These are phyloP conservation scores for Globisporangium camurandrum DNA, from an alignment of 352 stramenopile species.

Conservation along the genomic window DNA sequence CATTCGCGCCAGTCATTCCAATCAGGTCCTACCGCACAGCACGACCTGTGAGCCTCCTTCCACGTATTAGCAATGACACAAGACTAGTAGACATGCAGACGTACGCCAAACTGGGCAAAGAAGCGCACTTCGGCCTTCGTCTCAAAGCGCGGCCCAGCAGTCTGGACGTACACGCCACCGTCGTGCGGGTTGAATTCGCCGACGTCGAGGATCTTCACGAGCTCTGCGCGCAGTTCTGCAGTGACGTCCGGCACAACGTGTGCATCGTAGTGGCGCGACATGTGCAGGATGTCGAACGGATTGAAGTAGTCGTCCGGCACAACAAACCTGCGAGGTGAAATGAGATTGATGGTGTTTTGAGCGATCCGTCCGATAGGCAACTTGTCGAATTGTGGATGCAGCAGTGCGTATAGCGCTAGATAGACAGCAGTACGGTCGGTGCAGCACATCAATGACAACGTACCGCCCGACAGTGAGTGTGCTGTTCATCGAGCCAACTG, in stretches of 20 bases:
- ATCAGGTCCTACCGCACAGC: conserved; percentile 47
- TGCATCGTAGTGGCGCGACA: conserved; percentile 75
- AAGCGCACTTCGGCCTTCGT: conserved; percentile 88
- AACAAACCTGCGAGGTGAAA: conserved; percentile 30
- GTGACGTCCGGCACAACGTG: conserved; percentile 75
- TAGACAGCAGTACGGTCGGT: too few species aligned
- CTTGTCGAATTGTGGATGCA: too few species aligned
- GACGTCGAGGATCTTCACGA: conserved; percentile 40
- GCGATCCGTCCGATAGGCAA: too few species aligned
- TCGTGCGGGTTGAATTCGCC: conserved; percentile 48
- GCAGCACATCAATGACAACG: not conserved
- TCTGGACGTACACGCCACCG: conserved; percentile 84
- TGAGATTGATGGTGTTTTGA: too few species aligned
- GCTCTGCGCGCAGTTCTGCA: conserved; percentile 28
- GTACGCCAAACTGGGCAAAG: conserved; percentile 73
- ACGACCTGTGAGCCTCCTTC: not conserved
- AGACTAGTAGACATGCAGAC: not conserved
- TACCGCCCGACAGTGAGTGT: conserved; percentile 37
- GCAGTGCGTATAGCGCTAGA: too few species aligned
- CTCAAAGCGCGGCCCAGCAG: conserved; percentile 79
- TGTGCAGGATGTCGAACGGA: conserved; percentile 78
- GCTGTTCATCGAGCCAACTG: conserved; percentile 76
- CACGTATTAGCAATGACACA: not conserved
- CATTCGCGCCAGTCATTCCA: conserved; percentile 85
- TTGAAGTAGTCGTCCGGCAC: conserved; percentile 88